Percentiles rank a stretch among this genome's conserved stretches.
phyloP scores from a whole-genome alignment of 345 rosid species.

The Cardamine occulta region DNA sequence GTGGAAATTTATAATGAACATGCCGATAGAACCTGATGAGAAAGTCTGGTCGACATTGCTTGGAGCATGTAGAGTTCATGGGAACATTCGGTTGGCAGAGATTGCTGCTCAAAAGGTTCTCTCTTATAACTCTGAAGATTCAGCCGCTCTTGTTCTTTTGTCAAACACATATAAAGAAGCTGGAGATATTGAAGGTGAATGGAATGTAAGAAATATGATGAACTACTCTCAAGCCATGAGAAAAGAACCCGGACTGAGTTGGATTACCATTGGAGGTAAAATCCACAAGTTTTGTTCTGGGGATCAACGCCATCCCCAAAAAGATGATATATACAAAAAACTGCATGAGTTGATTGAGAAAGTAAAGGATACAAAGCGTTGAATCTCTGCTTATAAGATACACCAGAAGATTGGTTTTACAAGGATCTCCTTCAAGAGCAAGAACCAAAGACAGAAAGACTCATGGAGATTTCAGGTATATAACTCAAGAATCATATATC shows the following conservation, averaged over 20 bases:
- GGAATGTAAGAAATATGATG: constrained; percentile 47
- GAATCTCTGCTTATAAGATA: constrained; percentile 5
- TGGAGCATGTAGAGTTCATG: constrained; percentile 64
- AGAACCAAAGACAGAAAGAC: neutral
- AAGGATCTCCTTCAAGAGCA: constrained; percentile 1
- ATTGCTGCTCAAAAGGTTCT: constrained; percentile 56
- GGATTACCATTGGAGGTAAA: constrained; percentile 50
- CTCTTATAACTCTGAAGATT: constrained; percentile 44
- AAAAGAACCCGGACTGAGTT: constrained; percentile 69
- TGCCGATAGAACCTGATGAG: constrained; percentile 55
- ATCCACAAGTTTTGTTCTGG: constrained; percentile 48
- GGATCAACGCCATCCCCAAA: constrained; percentile 49
- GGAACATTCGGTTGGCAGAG: constrained; percentile 56
- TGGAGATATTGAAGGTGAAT: constrained; percentile 49
- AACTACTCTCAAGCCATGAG: constrained; percentile 48
- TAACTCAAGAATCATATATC: constrained; percentile 24
- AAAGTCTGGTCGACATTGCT: constrained; percentile 66
- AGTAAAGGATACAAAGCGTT: constrained; percentile 12
- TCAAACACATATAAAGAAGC: constrained; percentile 58
- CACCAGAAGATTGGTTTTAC: neutral
- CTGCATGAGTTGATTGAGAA: constrained; percentile 43
- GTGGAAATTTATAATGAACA: constrained; percentile 50
- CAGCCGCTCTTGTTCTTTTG: constrained; percentile 58
- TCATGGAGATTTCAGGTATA: constrained; percentile 21
- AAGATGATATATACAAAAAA: constrained; percentile 43